Evolutionary conservation across 2,329 filamentous ascomycete genomes (phyloP).

Genomic region (Xylaria sp.): DNA sequence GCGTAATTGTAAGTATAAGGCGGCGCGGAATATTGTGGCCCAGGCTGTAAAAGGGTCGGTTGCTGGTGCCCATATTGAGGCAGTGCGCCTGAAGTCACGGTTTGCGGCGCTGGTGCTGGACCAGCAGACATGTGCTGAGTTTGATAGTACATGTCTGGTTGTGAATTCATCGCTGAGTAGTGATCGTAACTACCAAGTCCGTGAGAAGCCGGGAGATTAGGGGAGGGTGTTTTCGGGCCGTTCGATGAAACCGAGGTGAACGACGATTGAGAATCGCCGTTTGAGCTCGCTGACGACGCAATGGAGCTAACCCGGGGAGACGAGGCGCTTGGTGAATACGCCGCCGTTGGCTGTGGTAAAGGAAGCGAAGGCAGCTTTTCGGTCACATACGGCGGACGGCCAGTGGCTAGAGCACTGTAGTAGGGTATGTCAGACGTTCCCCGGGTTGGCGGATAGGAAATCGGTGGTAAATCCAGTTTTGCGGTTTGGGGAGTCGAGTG

Average conservation of each 20-base stretch:
- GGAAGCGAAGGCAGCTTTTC: constrained; percentile 79
- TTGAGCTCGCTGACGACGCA: constrained; percentile 66
- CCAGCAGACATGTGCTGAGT: constrained; percentile 80
- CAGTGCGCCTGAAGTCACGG: constrained; percentile 78
- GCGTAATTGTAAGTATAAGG: constrained; percentile 79
- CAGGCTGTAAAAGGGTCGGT: constrained; percentile 78
- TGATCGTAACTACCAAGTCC: constrained; percentile 55
- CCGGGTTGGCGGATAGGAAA: constrained; percentile 84
- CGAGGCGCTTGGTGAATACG: constrained; percentile 76
- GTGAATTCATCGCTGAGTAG: constrained; percentile 80
- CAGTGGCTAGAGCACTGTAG: constrained; percentile 74
- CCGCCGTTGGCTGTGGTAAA: constrained; percentile 74
- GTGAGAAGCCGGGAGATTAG: constrained; percentile 66
- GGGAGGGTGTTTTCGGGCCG: constrained; percentile 82
- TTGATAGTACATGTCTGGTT: constrained; percentile 87
- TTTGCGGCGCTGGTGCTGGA: constrained; percentile 78
- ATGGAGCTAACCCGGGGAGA: constrained; percentile 82
- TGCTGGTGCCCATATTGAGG: constrained; percentile 84
- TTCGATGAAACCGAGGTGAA: constrained; percentile 67
- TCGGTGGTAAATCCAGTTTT: constrained; percentile 94
- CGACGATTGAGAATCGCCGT: constrained; percentile 65
- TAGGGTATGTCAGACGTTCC: constrained; percentile 76
- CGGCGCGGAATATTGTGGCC: constrained; percentile 74
- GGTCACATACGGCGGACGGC: constrained; percentile 74
- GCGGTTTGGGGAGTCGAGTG: constrained; percentile 67